Base-by-base conservation (phyloP, 495 filamentous ascomycete species). In the Lophiostoma macrostomum region DNA sequence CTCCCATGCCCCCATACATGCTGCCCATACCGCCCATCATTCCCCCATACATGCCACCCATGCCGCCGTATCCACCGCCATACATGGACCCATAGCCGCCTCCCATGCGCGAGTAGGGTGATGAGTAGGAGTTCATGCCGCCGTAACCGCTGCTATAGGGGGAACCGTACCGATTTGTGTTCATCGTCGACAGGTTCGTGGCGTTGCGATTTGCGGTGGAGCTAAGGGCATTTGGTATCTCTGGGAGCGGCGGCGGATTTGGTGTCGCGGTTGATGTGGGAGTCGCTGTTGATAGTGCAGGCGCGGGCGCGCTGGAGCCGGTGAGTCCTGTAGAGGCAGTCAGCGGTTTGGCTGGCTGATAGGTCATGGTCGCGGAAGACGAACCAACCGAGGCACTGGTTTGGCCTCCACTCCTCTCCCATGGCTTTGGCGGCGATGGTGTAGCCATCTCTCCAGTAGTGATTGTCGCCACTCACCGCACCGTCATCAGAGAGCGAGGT, bases 361-460 rank as follows among this genome's bases (percentile, higher is more conserved):
- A 38, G 22, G 27, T 20, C 16, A 28, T 20, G 30, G 19, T 27
- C 23, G 4, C 22, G 13, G 34, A 42, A 50, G 45, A 52, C 61
- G 30, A 34, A 71, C 66, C 68, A 44, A 68, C 65, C 39, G 80
- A 72, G 53, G 77, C 67, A 44, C 54, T 56, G 39, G 56, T 63
- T 28, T 73, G 68, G 38, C 80, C 80, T 68, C 88, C 85, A 50
- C 80, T 78, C 68, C 83, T 81, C 73, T 97, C 91, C 91, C 91
- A 97, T 16, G 91, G 91, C 73, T 97, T 97, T 29, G 91, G 91
- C 61, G 91, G 91, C 72, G 91, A 96, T 65, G 91, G 91, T 72
- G 91, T 91, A 58, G 82, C 80, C 63, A 65, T 65, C 48, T 59
- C 60, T 64, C 58, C 52, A 13, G n/a, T n/a, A n/a, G n/a, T n/a